Conservation (phyloP, 495 filamentous ascomycete species). For the Tuber magnatum region DNA sequence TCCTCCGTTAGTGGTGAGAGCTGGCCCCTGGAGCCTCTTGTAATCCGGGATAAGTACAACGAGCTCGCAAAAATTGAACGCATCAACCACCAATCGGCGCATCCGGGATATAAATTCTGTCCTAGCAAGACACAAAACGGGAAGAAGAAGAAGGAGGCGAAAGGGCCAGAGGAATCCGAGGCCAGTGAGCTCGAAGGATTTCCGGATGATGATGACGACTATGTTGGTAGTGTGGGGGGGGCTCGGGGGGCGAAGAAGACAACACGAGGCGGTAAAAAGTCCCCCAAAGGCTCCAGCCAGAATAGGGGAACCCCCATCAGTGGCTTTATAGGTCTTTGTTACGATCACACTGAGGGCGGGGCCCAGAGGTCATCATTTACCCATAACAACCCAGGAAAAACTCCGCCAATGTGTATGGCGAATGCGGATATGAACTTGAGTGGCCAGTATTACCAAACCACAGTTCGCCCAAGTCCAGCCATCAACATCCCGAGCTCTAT, state of each 20-base stretch:
- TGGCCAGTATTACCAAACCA: conserved; percentile 59
- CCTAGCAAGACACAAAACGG: conserved; percentile 60
- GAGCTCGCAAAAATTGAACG: conserved; percentile 73
- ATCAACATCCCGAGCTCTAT: conserved; percentile 41
- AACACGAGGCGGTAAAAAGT: conserved; percentile 30
- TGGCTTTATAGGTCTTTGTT: conserved; percentile 37
- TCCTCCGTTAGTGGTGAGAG: conserved; percentile 74
- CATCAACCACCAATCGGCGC: conserved; percentile 73
- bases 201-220: conserved; percentile 36
- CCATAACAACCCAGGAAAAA: conserved; percentile 56
- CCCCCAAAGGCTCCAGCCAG: conserved; percentile 39
- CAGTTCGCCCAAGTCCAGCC: conserved; percentile 45
- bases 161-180: conserved; percentile 44
- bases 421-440: conserved; percentile 44
- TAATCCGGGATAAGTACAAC: conserved; percentile 72
- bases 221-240: conserved; percentile 32
- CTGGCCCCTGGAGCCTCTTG: conserved; percentile 72
- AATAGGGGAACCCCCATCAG: conserved; percentile 42
- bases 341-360: conserved; percentile 37
- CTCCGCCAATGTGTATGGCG: conserved; percentile 52
- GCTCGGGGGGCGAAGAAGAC: conserved; percentile 34
- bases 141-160: conserved; percentile 50
- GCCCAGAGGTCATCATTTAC: conserved; percentile 54
- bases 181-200: conserved; percentile 43
- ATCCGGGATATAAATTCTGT: conserved; percentile 92